Evolutionary conservation across 2,329 filamentous ascomycete species (phyloP).

Genomic region (Plectosphaerella sp.): DNA sequence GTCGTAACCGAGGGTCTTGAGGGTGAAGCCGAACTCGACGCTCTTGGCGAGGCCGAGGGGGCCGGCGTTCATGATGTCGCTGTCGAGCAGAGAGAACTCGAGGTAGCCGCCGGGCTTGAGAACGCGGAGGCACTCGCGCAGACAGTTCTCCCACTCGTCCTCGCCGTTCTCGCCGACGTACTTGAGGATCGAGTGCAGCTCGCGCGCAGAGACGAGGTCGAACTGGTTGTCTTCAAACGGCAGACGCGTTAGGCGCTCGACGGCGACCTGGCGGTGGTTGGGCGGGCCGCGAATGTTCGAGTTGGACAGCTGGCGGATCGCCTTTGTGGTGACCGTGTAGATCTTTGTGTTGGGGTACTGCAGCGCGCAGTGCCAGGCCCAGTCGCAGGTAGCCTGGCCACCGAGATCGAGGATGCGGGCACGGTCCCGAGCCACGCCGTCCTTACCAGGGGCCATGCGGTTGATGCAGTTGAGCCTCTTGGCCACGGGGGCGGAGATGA

Average conservation of each 20-base stretch:
- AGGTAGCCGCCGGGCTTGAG: conserved; percentile 91
- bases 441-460: conserved; percentile 36
- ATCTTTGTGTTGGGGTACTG: conserved; percentile 82
- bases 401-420: conserved; percentile 79
- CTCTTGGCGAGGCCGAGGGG: conserved; percentile 75
- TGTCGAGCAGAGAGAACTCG: conserved; percentile 86
- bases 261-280: conserved; percentile 81
- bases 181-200: conserved; percentile 81
- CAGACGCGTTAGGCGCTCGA: conserved; percentile 71
- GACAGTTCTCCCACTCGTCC: conserved; percentile 85
- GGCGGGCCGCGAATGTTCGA: conserved; percentile 74
- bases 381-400: conserved; percentile 80
- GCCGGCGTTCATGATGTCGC: conserved; percentile 82
- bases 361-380: conserved; percentile 90
- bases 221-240: conserved; percentile 86
- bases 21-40: conserved; percentile 87
- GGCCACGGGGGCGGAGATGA: conserved; percentile 60
- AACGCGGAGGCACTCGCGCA: conserved; percentile 82
- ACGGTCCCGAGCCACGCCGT: conserved; percentile 44
- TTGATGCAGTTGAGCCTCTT: conserved; percentile 56
- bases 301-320: conserved; percentile 65
- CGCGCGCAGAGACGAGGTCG: conserved; percentile 85
- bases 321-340: conserved; percentile 79
- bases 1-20: conserved; percentile 88
- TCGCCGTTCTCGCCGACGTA: conserved; percentile 60